These are phyloP conservation scores for Oidiodendron maius DNA, from an alignment of 495 filamentous ascomycete genomes.

Conservation along the genomic window DNA sequence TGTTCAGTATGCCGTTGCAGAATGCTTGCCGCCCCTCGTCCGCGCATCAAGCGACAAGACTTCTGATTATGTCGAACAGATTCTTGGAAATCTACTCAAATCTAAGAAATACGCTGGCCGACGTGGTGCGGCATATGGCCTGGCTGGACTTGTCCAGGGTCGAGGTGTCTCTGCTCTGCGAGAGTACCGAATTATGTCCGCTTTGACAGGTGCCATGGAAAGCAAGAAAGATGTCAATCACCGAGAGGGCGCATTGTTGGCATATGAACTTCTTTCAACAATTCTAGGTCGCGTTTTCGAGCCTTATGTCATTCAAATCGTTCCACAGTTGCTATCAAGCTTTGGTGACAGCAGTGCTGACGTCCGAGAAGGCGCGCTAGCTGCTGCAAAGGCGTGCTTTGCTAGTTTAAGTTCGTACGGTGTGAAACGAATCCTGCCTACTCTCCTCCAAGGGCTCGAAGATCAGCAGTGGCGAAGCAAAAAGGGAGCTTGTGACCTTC, in stretches of 20 bases:
- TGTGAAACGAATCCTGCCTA: conserved; percentile 90
- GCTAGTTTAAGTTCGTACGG: conserved; percentile 89
- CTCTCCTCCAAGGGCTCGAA: conserved; percentile 85
- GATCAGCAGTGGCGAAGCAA: conserved; percentile 97
- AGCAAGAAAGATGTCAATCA: conserved; percentile 89
- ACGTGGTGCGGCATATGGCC: conserved; percentile 88
- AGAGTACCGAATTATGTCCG: conserved; percentile 80
- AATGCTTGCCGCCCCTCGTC: conserved; percentile 86
- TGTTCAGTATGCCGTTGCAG: conserved; percentile 92
- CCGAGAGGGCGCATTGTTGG: conserved; percentile 82
- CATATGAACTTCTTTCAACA: conserved; percentile 81
- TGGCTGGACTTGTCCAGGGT: conserved; percentile 84
- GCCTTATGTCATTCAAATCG: conserved; percentile 91
- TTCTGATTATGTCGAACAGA: conserved; percentile 70
- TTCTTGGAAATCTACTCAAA: conserved; percentile 72
- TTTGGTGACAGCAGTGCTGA: conserved; percentile 87
- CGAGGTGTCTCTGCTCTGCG: conserved; percentile 75
- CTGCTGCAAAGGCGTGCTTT: conserved; percentile 92
- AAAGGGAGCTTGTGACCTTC: conserved; percentile 91
- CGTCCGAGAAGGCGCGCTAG: conserved; percentile 86
- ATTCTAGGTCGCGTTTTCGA: conserved; percentile 86
- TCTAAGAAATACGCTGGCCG: conserved; percentile 86
- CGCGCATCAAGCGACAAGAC: conserved; percentile 70
- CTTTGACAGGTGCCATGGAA: conserved; percentile 69
- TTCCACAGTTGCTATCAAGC: conserved; percentile 80